Evolutionary conservation across 352 stramenopile genomes (phyloP), one percentile per base, ranked within the genome.

Genomic region (Phytophthora sansomeana): DNA sequence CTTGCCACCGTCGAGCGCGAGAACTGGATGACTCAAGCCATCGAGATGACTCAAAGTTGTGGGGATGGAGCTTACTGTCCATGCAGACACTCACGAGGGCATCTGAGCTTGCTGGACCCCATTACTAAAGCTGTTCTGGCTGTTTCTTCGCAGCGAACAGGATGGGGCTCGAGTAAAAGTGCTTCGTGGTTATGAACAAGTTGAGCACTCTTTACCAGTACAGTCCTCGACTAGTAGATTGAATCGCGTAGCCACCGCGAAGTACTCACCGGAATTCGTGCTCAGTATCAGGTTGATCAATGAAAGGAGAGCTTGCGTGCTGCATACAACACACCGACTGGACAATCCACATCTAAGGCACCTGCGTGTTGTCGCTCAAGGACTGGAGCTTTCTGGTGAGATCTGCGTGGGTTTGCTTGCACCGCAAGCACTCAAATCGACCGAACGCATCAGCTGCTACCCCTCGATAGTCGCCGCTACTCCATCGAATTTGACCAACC

Each of bases 11-110:
- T 58, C 19, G 7, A 48, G 16, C 21, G 21, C 26, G 16, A 21
- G 14, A 53, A 28, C 6, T 16, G 6, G 51, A 58, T 49, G 24
- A 58, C 51, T 58, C 36, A 58, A 32, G 32, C 49, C 13, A 38
- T 17, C 21, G 24, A 58, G 50, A 58, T 46, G 36, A 47, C 49
- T 56, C 49, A 56, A 24, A 43, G 19, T n/a, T 46, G 17, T 46
- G 39, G 17, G 19, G 32, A 56, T 43, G 49, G 49, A 42, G 21
- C 14, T 30, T 19, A 14, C n/a, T 19, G 30, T 24, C 17, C 29
- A 54, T 10, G 30, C 26, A 52, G 44, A 41, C 35, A 41, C 35
- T 17, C 3, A 6, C 13, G 14, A 42, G 13, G 21, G 14, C 16
- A 43, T 43, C 36, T 48, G 21, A 17, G 17, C 42, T 4, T 3